Base-by-base conservation (phyloP, 176 grass and related monocot genomes). In the Zoysia japonica region DNA sequence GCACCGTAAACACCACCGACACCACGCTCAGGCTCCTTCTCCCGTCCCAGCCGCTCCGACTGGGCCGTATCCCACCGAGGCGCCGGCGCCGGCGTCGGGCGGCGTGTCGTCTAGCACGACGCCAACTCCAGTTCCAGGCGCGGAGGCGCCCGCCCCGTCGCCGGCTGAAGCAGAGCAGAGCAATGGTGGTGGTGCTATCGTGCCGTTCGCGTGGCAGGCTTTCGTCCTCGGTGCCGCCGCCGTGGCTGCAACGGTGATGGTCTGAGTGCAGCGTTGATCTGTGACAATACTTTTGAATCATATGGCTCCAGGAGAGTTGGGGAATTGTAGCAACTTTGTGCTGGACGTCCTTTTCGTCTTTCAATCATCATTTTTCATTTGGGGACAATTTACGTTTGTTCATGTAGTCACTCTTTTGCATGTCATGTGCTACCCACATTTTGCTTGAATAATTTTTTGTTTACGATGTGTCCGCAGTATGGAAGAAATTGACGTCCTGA, bases 131-230 rank as follows among this genome's bases (percentile, higher is more conserved):
- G 28, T 28, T n/a, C 47, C 1, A 42, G 53, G 36, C 46, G 56
- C 55, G 14, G 47, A 2, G 17, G 71, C 84, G 9, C 40, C 78
- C 12, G 79, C 72, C 8, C 85, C 79, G 10, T 71, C 72, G 35
- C 85, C 85, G 2, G 65, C 16, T 0, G 68, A 5, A 0, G 48
- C 0, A 28, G 76, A 73, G 10, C 8, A 9, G 17, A 70, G 6
- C 10, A 43, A 3, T 37, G 65, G 56, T 1, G 72, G 65, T 0
- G 72, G 65, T 0, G 57, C 66, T 16, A 56, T 65, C 19, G n/a
- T 2, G 72, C 28, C 72, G 72, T 1, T 77, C 12, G 20, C 48
- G 1, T 82, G 72, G 79, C 57, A 42, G 11, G 42, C 28, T 5
- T 72, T 56, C 16, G 9, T 87, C 41, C 66, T 64, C 13, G 74